Base-by-base conservation (phyloP, 768 basidiomycete genomes). In the Tricholoma flavovirens region DNA sequence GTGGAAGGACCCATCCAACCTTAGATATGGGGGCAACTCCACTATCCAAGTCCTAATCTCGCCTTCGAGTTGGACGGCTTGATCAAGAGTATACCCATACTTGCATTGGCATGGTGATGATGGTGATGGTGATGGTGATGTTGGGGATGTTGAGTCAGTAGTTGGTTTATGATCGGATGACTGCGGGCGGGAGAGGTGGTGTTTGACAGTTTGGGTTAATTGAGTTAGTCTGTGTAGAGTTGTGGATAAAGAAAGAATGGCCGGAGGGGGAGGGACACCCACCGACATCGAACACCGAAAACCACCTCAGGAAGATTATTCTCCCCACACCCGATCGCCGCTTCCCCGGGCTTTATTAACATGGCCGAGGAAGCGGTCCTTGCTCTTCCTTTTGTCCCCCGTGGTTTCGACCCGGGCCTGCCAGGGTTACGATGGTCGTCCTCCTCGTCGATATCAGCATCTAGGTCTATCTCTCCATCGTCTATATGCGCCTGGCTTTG, bases 261-360 rank as follows among this genome's bases (percentile, higher is more conserved):
- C 10, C 22, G 22, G 14, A 12, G 12, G 6, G 19, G 19, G 19
- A 22, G 29, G 51, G 29, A 49, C n/a, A 73, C 77, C 57, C 68
- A 87, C 86, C 80, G 77, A 71, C 83, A 86, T 62, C 83, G 83
- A 49, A 80, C 72, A 53, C 78, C 75, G 62, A 83, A 81, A 60
- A 80, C 82, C 45, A 74, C 55, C 72, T 59, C 7, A 0, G 46
- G 22, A 5, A 46, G 3, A 10, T 14, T 49, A n/a, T 26, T 26
- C 24, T 26, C 24, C 26, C 36, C 21, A 19, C 36, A 1, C 17
- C 40, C 24, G 32, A n/a, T 19, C 12, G 15, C 17, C n/a, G n/a
- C 29, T 32, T 40, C 24, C 21, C 3, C 4, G 30, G 24, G 24
- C 24, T 26, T 26, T 26, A 26, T 26, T 26, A 26, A 5, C 24